Base-by-base conservation (phyloP, 352 stramenopile species). In the Vaucheria bursata region DNA sequence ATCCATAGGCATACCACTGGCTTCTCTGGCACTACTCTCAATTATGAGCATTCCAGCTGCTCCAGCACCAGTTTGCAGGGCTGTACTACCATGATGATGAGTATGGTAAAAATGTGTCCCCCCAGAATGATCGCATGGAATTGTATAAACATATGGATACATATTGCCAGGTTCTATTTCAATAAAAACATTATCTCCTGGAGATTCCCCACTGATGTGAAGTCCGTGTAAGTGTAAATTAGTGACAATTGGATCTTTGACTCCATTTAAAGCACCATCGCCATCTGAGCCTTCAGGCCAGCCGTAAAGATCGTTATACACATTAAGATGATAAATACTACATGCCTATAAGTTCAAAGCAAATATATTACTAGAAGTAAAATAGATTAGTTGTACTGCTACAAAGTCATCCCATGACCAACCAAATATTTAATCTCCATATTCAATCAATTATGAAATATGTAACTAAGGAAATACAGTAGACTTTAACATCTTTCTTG, bases 101-200 rank as follows among this genome's bases (percentile, higher is more conserved):
- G 53, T 8, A 34, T 31, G 31, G 45, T 82, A 82, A 31, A 2
- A 82, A 65, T 79, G 77, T 0, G 70, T 79, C 8, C 77, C 77
- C n/a, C 77, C 77, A 0, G 70, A 38, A 65, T 82, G 77, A 66
- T 82, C 77, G 32, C 77, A 82, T 0, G 77, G 77, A n/a, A 82
- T 66, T 25, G 36, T 59, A 73, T 82, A 82, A 32, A 66, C 50
- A 29, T 74, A 68, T 34, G 2, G 6, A 34, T 7, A 2, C 53
- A 2, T 34, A 2, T 68, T 2, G 2, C 53, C 53, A 2, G 53
- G 53, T 34, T 8, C 31, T 31, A 68, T 7, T 31, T 7, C 8
- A 2, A 7, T 7, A 7, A 68, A 68, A 2, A 34, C 31, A 34
- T 82, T 66, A 35, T 82, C 77, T 6, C 37, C 64, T 34, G 77